phyloP scores from a whole-genome alignment of 2,329 filamentous ascomycete species.

The Arthrobotrys sphaeroides region DNA sequence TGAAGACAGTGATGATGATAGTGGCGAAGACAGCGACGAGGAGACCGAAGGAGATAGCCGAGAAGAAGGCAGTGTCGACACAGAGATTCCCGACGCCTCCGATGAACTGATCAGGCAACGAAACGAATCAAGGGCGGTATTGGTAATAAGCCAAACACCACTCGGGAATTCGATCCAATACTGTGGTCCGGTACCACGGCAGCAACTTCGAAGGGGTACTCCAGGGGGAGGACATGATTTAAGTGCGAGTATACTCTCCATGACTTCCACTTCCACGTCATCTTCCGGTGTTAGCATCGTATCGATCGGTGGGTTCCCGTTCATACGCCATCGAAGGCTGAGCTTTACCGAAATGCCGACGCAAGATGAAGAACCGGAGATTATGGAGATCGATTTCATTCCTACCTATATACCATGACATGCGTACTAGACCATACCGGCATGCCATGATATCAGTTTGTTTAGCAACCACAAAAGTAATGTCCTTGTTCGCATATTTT shows the following conservation, averaged over 20 bases:
- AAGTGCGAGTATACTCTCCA: not conserved
- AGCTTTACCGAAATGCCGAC: not conserved
- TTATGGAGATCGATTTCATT: not conserved
- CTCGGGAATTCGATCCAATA: too few species aligned
- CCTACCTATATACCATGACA: too few species aligned
- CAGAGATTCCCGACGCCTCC: too few species aligned
- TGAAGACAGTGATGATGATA: too few species aligned
- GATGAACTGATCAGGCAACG: not conserved
- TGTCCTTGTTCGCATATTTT: too few species aligned
- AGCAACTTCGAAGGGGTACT: not conserved
- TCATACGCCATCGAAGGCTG: not conserved
- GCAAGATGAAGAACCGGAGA: not conserved
- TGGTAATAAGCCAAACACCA: too few species aligned
- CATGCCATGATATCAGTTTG: too few species aligned
- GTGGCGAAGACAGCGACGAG: too few species aligned
- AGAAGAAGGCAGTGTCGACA: too few species aligned
- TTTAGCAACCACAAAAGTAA: too few species aligned
- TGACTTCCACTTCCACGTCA: not conserved
- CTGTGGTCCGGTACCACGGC: not conserved
- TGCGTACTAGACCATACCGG: too few species aligned
- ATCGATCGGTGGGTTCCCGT: not conserved
- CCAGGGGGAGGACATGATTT: not conserved
- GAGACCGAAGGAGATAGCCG: too few species aligned
- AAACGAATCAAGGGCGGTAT: not conserved
- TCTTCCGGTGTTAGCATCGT: not conserved